Conservation (phyloP, 495 filamentous ascomycete species). For the Gamarada debralockiae region DNA sequence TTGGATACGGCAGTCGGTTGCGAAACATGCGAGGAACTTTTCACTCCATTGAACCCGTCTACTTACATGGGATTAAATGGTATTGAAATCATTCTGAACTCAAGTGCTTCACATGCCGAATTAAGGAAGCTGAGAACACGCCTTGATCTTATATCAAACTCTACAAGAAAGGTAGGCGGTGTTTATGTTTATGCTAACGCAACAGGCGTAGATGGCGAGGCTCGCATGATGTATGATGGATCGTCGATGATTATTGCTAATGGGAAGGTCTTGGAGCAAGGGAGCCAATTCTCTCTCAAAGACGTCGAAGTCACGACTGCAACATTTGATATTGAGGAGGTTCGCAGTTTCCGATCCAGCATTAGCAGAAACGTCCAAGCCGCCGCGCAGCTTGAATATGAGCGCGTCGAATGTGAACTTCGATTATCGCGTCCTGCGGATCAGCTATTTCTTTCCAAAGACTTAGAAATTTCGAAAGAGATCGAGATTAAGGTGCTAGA, state of each 20-base stretch:
- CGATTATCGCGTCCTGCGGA: slow-evolving; percentile 11
- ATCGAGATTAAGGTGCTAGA: slow-evolving; percentile 8
- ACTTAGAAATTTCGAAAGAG: slow-evolving; percentile 8
- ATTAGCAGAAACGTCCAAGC: slow-evolving; percentile 41
- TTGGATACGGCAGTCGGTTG: slow-evolving; percentile 66
- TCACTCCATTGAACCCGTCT: slow-evolving; percentile 50
- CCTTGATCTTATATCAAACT: slow-evolving; percentile 69
- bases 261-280: slow-evolving; percentile 56
- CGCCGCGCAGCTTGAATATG: slow-evolving; percentile 6
- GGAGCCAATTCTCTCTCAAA: slow-evolving; percentile 57
- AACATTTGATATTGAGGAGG: slow-evolving; percentile 77
- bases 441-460: slow-evolving; percentile 1
- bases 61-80: slow-evolving; percentile 51
- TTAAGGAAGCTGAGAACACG: slow-evolving; percentile 73
- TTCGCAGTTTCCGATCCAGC: slow-evolving; percentile 50
- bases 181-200: slow-evolving; percentile 71
- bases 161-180: slow-evolving; percentile 71
- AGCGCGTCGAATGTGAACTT: slow-evolving; percentile 14
- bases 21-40: slow-evolving; percentile 81
- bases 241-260: slow-evolving; percentile 76
- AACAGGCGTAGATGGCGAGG: slow-evolving; percentile 26
- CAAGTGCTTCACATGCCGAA: slow-evolving; percentile 66
- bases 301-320: slow-evolving; percentile 86
- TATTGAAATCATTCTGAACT: slow-evolving; percentile 78
- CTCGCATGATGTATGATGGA: slow-evolving; percentile 47